Percentiles rank a stretch among this genome's conserved stretches.
Evolutionary conservation across 1,284 basidiomycete genomes (phyloP).

Genomic region (Waitea zeae): DNA sequence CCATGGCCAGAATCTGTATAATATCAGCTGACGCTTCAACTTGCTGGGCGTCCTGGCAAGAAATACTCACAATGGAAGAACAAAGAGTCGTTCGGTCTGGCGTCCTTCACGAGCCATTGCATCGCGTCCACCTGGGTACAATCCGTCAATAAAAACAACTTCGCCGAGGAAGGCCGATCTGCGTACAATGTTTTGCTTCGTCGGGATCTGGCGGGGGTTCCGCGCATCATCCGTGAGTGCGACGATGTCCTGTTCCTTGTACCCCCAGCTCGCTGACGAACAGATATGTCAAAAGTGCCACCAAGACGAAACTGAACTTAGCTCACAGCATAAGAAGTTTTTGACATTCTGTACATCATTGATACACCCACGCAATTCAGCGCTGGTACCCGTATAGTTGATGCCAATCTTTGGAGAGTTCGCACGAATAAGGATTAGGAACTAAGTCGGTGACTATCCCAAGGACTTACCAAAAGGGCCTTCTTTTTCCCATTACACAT

Average conservation of each 20-base stretch:
- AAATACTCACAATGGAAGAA: constrained; percentile 74
- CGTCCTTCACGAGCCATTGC: constrained; percentile 78
- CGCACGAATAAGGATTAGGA: constrained; percentile 1
- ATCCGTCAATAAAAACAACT: neutral
- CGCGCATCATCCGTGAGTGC: constrained; percentile 63
- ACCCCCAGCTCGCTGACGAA: constrained; percentile 42
- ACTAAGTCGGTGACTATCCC: constrained; percentile 1
- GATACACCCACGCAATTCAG: constrained; percentile 66
- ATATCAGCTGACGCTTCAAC: neutral
- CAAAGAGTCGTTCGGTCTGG: constrained; percentile 68
- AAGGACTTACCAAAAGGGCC: constrained; percentile 48
- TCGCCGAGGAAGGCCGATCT: neutral
- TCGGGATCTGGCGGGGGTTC: constrained; percentile 52
- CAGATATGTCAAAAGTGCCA: neutral
- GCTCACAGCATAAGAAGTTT: constrained; percentile 51
- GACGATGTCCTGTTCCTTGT: constrained; percentile 73
- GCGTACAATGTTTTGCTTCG: constrained; percentile 66
- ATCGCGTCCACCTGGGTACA: constrained; percentile 48
- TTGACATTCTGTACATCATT: constrained; percentile 76
- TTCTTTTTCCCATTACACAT: constrained; percentile 71
- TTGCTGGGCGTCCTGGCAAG: no score
- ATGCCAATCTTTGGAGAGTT: constrained; percentile 50
- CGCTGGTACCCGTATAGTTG: constrained; percentile 58
- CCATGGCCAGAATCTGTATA: neutral
- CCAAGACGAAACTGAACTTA: neutral